A percentile compares a stretch with the other conserved stretches of the same genome.
phyloP scores from a whole-genome alignment of 805 yeast species.

The Metschnikowia shivogae region DNA sequence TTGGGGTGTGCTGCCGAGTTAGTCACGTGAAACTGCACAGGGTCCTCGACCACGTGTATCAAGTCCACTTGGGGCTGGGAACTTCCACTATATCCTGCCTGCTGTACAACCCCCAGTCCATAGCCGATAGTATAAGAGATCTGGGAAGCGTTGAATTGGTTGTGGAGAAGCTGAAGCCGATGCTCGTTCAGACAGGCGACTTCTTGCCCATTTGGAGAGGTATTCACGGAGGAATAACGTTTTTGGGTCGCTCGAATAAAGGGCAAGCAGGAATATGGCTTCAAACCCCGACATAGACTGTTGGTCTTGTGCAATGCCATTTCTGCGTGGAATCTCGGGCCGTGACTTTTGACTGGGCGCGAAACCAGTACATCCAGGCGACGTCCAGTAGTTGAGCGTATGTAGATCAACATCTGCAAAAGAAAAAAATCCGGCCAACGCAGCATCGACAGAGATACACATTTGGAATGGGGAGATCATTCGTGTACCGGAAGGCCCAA shows the following conservation, averaged over 20 bases:
- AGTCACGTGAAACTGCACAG: slow-evolving; percentile 69
- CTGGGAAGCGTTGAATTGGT: slow-evolving; percentile 44
- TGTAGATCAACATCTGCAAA: too few relatives aligned
- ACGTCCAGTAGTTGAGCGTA: neutral
- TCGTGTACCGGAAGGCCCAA: too few relatives aligned
- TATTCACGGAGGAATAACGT: too few relatives aligned
- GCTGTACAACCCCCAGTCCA: slow-evolving; percentile 90
- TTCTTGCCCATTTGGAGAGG: neutral
- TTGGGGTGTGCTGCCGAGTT: slow-evolving; percentile 63
- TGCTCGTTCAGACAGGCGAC: neutral
- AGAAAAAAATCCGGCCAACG: too few relatives aligned
- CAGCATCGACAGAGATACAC: too few relatives aligned
- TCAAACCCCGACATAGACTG: neutral
- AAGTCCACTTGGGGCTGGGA: slow-evolving; percentile 74
- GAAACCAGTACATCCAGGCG: slow-evolving; percentile 1
- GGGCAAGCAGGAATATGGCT: neutral
- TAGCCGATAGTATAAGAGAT: slow-evolving; percentile 83
- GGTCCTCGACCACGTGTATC: slow-evolving; percentile 74
- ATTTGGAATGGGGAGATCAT: too few relatives aligned
- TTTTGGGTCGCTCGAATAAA: too few relatives aligned
- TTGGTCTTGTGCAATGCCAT: neutral
- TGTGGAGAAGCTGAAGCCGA: slow-evolving; percentile 8
- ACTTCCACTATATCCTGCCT: slow-evolving; percentile 38
- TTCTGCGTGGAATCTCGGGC: neutral
- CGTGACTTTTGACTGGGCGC: neutral